A percentile compares a stretch with the other conserved stretches of the same genome.
Conservation (phyloP, 352 stramenopile genomes). For the Globisporangium viniferum region DNA sequence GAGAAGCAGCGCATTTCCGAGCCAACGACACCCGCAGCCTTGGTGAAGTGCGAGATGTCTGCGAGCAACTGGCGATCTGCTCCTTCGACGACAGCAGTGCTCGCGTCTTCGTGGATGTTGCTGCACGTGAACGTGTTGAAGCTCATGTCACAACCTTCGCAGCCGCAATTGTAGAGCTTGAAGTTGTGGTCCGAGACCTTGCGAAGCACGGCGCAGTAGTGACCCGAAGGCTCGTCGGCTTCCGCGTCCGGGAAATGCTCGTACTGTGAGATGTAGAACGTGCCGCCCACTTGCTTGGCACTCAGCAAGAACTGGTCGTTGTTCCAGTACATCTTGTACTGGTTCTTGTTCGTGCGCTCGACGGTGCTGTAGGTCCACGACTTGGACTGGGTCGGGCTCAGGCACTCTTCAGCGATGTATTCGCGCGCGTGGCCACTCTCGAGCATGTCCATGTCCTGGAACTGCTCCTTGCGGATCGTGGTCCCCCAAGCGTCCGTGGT, state of each 20-base stretch:
- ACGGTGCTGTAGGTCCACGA: slow-evolving; percentile 81
- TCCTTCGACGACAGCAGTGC: slow-evolving; percentile 28
- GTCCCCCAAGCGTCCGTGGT: slow-evolving; percentile 47
- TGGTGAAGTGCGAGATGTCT: slow-evolving; percentile 83
- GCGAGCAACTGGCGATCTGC: slow-evolving; percentile 80
- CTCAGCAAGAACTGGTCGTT: slow-evolving; percentile 84
- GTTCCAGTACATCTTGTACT: slow-evolving; percentile 89
- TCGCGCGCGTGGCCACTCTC: slow-evolving; percentile 75
- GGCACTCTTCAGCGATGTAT: slow-evolving; percentile 80
- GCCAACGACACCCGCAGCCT: slow-evolving; percentile 65
- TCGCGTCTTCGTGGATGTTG: slow-evolving; percentile 62
- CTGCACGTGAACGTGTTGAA: slow-evolving; percentile 82
- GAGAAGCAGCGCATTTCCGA: slow-evolving; percentile 84
- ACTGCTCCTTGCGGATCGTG: slow-evolving; percentile 61
- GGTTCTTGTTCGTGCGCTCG: slow-evolving; percentile 78
- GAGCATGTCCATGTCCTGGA: slow-evolving; percentile 87
- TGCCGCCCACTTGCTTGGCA: slow-evolving; percentile 76
- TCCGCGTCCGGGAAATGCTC: slow-evolving; percentile 78
- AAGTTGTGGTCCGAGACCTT: slow-evolving; percentile 79
- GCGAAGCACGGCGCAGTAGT: slow-evolving; percentile 80
- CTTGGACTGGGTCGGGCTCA: slow-evolving; percentile 74
- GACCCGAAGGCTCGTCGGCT: slow-evolving; percentile 42
- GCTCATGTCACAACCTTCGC: slow-evolving; percentile 83
- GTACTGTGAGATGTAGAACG: slow-evolving; percentile 90
- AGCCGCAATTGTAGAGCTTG: slow-evolving; percentile 85